These are phyloP conservation scores for Knoxia roxburghii DNA, from an alignment of 257 asterid genomes.

Conservation along the genomic window DNA sequence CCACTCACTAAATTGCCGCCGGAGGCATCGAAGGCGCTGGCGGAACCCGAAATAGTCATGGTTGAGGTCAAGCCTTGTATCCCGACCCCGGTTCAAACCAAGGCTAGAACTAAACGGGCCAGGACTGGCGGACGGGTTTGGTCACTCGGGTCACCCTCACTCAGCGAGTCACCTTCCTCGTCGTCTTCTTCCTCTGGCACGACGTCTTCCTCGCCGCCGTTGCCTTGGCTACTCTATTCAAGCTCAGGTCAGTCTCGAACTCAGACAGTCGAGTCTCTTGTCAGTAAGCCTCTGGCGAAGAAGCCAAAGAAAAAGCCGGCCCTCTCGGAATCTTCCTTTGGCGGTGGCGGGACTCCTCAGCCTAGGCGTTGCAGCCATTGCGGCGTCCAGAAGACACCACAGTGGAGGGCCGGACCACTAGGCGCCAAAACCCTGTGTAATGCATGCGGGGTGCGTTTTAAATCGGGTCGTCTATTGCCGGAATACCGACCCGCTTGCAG, in stretches of 20 bases:
- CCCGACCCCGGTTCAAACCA: constrained; percentile 58
- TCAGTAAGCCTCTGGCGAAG: constrained; percentile 30
- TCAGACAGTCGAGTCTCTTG: constrained; percentile 36
- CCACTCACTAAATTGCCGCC: constrained; percentile 23
- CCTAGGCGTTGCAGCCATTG: constrained; percentile 85
- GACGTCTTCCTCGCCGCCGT: constrained; percentile 37
- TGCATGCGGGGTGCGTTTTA: constrained; percentile 89
- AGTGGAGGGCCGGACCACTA: constrained; percentile 93
- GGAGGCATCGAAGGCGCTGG: constrained; percentile 11
- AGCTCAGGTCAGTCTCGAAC: constrained; percentile 20
- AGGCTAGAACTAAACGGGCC: constrained; percentile 75
- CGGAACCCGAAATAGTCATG: constrained; percentile 12
- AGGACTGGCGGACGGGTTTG: constrained; percentile 54
- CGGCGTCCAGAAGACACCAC: constrained; percentile 91
- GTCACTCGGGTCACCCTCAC: constrained; percentile 53
- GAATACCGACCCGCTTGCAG: constrained; percentile 96
- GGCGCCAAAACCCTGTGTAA: constrained; percentile 95
- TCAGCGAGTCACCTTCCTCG: constrained; percentile 45
- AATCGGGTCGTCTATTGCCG: constrained; percentile 87
- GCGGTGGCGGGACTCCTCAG: constrained; percentile 31
- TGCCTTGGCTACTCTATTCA: constrained; percentile 14
- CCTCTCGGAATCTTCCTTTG: neutral
- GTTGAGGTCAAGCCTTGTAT: constrained; percentile 15
- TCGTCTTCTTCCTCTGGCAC: constrained; percentile 55
- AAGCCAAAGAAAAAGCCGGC: constrained; percentile 31